Evolutionary conservation across 192 early-diverging fungal species (phyloP), one percentile per base, ranked within the genome.

Genomic region (Coemansia sp.): DNA sequence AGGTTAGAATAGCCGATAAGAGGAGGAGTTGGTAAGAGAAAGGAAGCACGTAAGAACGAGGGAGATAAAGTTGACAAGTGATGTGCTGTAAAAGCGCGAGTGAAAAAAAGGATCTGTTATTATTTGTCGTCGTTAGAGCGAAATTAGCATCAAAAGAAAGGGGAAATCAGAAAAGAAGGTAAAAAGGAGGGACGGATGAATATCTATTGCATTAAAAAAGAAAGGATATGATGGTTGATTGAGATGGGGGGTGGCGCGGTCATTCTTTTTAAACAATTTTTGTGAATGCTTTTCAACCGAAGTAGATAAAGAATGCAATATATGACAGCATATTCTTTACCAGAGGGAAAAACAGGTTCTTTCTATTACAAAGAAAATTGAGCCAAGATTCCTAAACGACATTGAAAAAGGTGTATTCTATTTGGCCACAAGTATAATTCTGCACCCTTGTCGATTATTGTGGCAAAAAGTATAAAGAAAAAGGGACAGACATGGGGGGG

Each of bases 51-150:
- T 44, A 32, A 47, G 38, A 28, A 24, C 26, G 18, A 25, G 54
- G 54, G 26, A 28, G 26, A 28, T 23, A 38, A 47, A 25, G 51
- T 5, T 19, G 19, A 38, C 4, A 60, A 30, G 30, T n/a, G 31
- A 27, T 32, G n/a, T 54, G 48, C 26, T 16, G 55, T 25, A 34
- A 51, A 51, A 24, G 49, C 41, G 41, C 49, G 30, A 55, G 25
- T 8, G 31, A 58, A n/a, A 31, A 60, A 6, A 19, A 34, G 0
- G 19, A 57, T 27, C 27, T 57, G 30, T 22, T 22, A 16, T 10
- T 21, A 9, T 31, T 25, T n/a, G 22, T 30, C n/a, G 38, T 27
- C 51, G 23, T 19, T 22, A 62, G 22, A 44, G 8, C 47, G 50
- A 66, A n/a, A 12, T 31, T 28, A 14, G 38, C 23, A 28, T 31